Conservation (phyloP, 805 yeast species). For the Candida dendrica region DNA sequence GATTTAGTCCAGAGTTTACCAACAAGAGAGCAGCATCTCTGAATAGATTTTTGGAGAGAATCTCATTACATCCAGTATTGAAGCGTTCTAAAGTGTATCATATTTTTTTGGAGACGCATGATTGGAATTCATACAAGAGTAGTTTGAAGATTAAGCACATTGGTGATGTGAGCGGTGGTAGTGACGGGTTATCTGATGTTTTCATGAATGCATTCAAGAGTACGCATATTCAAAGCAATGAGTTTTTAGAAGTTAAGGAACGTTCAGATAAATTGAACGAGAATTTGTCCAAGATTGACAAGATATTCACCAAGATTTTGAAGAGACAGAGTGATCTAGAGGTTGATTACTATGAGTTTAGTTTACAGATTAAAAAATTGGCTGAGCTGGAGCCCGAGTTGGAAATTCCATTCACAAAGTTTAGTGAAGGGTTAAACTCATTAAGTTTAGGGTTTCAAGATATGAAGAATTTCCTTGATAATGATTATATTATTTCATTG, state of each 20-base stretch:
- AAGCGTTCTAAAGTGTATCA: constrained; percentile 64
- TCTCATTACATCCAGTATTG: constrained; percentile 67
- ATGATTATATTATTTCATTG: constrained; percentile 72
- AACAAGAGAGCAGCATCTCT: constrained; percentile 74
- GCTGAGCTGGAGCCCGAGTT: constrained; percentile 47
- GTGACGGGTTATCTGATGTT: constrained; percentile 81
- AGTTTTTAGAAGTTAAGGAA: constrained; percentile 77
- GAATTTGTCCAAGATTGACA: constrained; percentile 71
- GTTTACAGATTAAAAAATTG: constrained; percentile 61
- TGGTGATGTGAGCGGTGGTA: constrained; percentile 9
- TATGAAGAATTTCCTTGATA: constrained; percentile 54
- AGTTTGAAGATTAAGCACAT: constrained; percentile 34
- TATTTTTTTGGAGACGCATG: constrained; percentile 63
- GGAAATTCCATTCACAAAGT: constrained; percentile 28
- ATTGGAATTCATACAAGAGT: constrained; percentile 65
- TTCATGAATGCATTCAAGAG: constrained; percentile 92
- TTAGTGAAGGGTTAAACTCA: constrained; percentile 40
- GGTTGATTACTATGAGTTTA: constrained; percentile 65
- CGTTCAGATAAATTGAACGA: constrained; percentile 80
- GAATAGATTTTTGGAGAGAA: constrained; percentile 64
- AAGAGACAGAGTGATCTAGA: constrained; percentile 68
- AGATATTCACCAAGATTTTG: constrained; percentile 64
- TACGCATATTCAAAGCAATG: constrained; percentile 58
- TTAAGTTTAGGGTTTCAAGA: constrained; percentile 34
- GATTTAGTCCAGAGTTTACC: constrained; percentile 82